Evolutionary conservation across 495 filamentous ascomycete species (phyloP), one percentile per base, ranked within the genome.

Genomic region (Amorphotheca resinae): DNA sequence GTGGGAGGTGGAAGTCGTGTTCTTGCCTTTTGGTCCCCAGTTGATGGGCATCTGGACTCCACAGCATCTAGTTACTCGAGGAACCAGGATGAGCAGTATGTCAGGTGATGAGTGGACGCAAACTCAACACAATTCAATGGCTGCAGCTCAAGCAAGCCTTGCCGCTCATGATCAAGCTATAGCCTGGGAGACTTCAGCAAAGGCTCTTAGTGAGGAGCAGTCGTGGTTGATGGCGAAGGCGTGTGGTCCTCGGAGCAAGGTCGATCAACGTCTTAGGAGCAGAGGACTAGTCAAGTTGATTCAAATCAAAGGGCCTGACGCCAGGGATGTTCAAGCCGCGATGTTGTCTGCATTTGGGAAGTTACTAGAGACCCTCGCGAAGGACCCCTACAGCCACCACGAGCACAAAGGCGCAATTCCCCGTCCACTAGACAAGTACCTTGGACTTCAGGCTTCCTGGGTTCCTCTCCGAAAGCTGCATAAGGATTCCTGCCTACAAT

Each of bases 381-480:
- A 52, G 16, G 55, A 54, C 32, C 47, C 42, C 9, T 51, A 42
- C 20, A 46, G 25, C 34, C 23, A 46, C 16, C 41, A 25, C 7
- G 42, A 40, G 42, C 50, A 53, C 48, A 53, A 45, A 28, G 32
- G 25, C 11, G 25, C 22, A 9, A 36, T 42, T 25, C 46, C 44
- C 9, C 33, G 20, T 9, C 23, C 33, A 2, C 37, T 51, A 31
- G 31, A 31, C 22, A 43, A 43, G 31, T 72, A 64, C 43, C 57
- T 66, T n/a, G 70, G 67, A 9, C 59, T 74, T 15, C 60, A 67
- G 21, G 71, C 73, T 35, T 52, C 68, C 6, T 83, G 79, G 69
- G 64, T 82, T 8, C 81, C 81, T 3, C 60, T 87, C 15, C 70
- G 82, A 20, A 87, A 87, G 52, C 53, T 82, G 2, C 70, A 79